A percentile compares a stretch with the other conserved stretches of the same genome.
phyloP scores from a whole-genome alignment of 108 stramenopile genomes.

The Mediolabrus comicus region DNA sequence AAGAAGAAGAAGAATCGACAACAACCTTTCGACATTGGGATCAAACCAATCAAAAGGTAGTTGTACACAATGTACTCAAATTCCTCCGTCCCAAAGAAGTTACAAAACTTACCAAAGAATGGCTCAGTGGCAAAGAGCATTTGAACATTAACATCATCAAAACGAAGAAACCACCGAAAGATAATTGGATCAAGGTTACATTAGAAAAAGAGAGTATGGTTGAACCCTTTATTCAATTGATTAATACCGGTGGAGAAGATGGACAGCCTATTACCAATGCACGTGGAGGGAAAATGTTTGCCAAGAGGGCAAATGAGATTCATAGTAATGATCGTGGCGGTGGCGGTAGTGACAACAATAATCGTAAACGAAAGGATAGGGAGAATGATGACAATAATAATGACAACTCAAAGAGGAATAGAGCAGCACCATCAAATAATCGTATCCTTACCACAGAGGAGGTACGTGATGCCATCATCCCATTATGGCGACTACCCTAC shows the following conservation, averaged over 20 bases:
- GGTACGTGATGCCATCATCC: constrained; percentile 62
- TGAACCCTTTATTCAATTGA: constrained; percentile 47
- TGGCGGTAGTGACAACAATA: not conserved
- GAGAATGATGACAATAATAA: constrained; percentile 9
- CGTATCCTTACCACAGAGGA: constrained; percentile 42
- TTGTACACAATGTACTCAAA: constrained; percentile 71
- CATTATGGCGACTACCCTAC: constrained; percentile 58
- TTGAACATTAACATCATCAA: constrained; percentile 38
- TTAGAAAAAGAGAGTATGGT: constrained; percentile 53
- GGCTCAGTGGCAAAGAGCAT: constrained; percentile 29
- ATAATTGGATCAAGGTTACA: constrained; percentile 56
- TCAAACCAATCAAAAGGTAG: constrained; percentile 54
- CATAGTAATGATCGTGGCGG: constrained; percentile 8
- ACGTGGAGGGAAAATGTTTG: constrained; percentile 31
- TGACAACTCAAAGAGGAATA: constrained; percentile 1
- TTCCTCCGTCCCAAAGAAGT: constrained; percentile 53
- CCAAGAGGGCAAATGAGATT: constrained; percentile 38
- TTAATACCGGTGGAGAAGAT: constrained; percentile 35
- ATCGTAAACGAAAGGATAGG: constrained; percentile 6
- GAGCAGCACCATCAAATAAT: constrained; percentile 12
- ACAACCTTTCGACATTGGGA: constrained; percentile 37
- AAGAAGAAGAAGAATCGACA: not conserved
- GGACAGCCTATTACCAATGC: constrained; percentile 41
- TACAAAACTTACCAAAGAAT: constrained; percentile 44
- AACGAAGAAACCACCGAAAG: constrained; percentile 56